Evolutionary conservation across 139 green algal genomes (phyloP), one percentile per base, ranked within the genome.

Genomic region (Picochlorum sp.): DNA sequence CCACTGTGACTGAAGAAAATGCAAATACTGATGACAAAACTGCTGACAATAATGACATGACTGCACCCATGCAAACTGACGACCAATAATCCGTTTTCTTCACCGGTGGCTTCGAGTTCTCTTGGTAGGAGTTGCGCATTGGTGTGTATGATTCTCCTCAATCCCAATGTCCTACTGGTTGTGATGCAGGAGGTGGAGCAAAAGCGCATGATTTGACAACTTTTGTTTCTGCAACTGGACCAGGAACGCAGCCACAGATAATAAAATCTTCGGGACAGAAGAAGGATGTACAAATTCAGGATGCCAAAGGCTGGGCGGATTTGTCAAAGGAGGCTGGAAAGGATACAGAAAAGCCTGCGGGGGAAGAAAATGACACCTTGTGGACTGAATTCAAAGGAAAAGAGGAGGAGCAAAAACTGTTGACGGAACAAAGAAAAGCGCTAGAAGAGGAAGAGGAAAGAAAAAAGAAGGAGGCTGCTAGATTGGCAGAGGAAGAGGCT

Each of bases 171-270:
- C n/a, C 2, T 41, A 2, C 6, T 15, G 45, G 1, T 15, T 52
- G 8, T 49, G 21, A 15, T 34, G 28, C 69, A 75, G 69, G 41
- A 32, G 50, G 41, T 34, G 18, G 21, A 21, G 13, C 20, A 51
- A 30, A 26, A 18, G 70, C 44, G 6, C 54, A 72, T 10, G 69
- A 80, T 26, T 18, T 72, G n/a, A 70, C 71, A 16, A 77, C 69
- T n/a, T 80, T 80, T 70, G 73, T 80, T 20, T 80, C 73, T n/a
- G 69, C 73, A 38, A 80, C 73, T 6, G 69, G 69, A 20, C 73
- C 69, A 30, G 64, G 56, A 8, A 30, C 37, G 16, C 69, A 77
- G 50, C 30, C 73, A 18, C 69, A 77, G 34, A 80, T 80, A 21
- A n/a, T 80, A 26, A 73, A 69, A 61, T 61, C 56, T 15, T 51